Conservation (phyloP, 768 basidiomycete genomes). For the Lactifluus piperatus region DNA sequence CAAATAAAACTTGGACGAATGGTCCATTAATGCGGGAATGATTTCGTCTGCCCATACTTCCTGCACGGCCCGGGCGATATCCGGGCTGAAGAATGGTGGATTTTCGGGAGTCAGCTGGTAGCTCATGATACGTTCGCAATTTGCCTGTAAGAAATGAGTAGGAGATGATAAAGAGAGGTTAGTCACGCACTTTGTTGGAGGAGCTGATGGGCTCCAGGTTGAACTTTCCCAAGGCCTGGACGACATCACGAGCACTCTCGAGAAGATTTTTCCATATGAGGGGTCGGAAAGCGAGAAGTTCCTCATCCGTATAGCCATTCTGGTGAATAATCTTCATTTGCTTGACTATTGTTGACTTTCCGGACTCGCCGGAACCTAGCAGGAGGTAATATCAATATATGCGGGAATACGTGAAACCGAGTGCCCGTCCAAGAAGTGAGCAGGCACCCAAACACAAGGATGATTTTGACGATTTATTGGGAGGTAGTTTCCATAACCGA, state of each 20-base stretch:
- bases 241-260: slow-evolving; percentile 80
- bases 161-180: slow-evolving; percentile 19
- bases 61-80: slow-evolving; percentile 60
- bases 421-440: neutral
- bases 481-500: too few species aligned
- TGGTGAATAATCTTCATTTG: slow-evolving; percentile 99
- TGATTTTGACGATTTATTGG: neutral
- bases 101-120: slow-evolving; percentile 38
- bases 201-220: slow-evolving; percentile 67
- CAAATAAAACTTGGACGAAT: slow-evolving; percentile 73
- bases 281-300: slow-evolving; percentile 66
- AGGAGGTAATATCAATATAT: neutral
- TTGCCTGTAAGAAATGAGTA: slow-evolving; percentile 22
- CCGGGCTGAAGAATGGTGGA: slow-evolving; percentile 40
- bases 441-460: neutral
- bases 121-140: slow-evolving; percentile 56
- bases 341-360: slow-evolving; percentile 94
- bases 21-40: slow-evolving; percentile 41
- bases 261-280: slow-evolving; percentile 82
- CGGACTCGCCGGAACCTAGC: slow-evolving; percentile 87
- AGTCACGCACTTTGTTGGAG: slow-evolving; percentile 44
- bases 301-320: slow-evolving; percentile 73
- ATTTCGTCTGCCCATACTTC: slow-evolving; percentile 66
- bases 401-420: neutral
- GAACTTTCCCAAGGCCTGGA: slow-evolving; percentile 80